Conservation (phyloP, 345 rosid genomes). For the Noccaea bulbosa region DNA sequence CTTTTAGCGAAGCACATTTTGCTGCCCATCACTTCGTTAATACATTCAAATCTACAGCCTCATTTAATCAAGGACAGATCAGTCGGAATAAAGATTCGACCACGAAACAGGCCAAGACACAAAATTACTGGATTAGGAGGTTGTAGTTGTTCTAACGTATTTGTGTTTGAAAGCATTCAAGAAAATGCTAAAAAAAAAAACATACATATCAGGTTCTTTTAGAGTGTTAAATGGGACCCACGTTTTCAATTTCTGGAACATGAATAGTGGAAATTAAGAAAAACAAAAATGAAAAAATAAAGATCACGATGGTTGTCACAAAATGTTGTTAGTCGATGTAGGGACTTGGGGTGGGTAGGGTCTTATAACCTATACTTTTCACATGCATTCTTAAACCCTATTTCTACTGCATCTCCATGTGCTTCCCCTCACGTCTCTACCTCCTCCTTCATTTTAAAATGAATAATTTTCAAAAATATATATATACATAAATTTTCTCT, state of each 20-base stretch:
- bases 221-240: conserved; percentile 34
- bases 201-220: conserved; percentile 28
- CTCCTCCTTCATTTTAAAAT: conserved; percentile 5
- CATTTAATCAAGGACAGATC: conserved; percentile 2
- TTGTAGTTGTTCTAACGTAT: too few relatives aligned
- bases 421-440: conserved; percentile 44
- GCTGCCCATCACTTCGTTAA: not conserved
- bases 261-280: conserved; percentile 39
- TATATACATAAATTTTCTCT: not conserved
- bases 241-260: conserved; percentile 37
- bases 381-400: conserved; percentile 49
- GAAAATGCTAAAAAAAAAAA: not conserved
- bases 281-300: conserved; percentile 22
- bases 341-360: conserved; percentile 42
- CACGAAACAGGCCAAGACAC: not conserved
- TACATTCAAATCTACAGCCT: not conserved
- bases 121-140: too few relatives aligned
- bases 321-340: conserved; percentile 39
- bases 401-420: conserved; percentile 49
- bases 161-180: conserved; percentile 1
- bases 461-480: not conserved
- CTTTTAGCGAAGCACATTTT: not conserved
- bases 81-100: not conserved
- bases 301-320: conserved; percentile 49
- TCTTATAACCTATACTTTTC: conserved; percentile 42